Evolutionary conservation across 306 rosid species (phyloP).

Genomic region (Quercus aquifolioides): DNA sequence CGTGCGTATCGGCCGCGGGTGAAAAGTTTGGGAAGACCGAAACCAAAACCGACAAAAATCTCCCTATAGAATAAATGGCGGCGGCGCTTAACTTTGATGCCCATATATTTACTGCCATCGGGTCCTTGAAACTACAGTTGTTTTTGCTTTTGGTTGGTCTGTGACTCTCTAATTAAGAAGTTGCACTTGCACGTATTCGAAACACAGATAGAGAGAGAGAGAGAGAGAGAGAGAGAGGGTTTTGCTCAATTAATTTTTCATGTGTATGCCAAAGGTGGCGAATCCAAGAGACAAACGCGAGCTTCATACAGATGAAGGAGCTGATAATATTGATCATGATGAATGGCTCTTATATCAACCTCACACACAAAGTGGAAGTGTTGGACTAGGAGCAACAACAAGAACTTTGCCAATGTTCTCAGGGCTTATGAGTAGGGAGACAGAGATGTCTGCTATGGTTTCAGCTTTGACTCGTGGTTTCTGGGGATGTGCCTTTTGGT

Average conservation of each 20-base stretch:
- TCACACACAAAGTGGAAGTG: not conserved
- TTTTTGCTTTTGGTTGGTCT: too few relatives aligned
- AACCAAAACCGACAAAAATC: too few relatives aligned
- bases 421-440: conserved; percentile 25
- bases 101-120: too few relatives aligned
- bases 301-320: not conserved
- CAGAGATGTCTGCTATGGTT: conserved; percentile 50
- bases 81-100: too few relatives aligned
- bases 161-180: too few relatives aligned
- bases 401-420: conserved; percentile 19
- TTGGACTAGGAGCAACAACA: conserved; percentile 1
- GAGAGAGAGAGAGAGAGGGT: too few relatives aligned
- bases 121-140: too few relatives aligned
- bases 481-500: conserved; percentile 21
- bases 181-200: too few relatives aligned
- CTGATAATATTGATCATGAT: not conserved
- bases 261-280: conserved; percentile 36
- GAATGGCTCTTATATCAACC: not conserved
- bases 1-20: too few relatives aligned
- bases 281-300: conserved; percentile 18
- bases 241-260: not conserved
- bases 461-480: conserved; percentile 37
- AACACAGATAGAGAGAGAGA: too few relatives aligned
- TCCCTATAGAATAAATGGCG: too few relatives aligned
- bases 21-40: too few relatives aligned